Base-by-base conservation (phyloP, 768 basidiomycete species). In the Mycena belliarum region DNA sequence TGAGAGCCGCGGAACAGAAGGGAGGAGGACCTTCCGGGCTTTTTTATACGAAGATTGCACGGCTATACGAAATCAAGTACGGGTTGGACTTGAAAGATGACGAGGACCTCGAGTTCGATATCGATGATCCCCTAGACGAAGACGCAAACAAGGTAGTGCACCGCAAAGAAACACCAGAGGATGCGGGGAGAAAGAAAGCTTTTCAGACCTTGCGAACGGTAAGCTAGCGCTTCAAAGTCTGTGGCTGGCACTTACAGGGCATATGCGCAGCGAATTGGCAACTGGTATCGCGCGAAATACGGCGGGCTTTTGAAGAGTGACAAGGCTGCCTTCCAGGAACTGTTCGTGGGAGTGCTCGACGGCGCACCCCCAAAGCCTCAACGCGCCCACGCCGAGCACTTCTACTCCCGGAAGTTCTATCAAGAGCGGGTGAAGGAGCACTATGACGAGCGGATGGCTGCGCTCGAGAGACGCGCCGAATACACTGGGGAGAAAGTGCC, bases 331-430 rank as follows among this genome's bases (percentile, higher is more conserved):
- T 54, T 54, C 24, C 10, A 4, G 24, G 37, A 54, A 10, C 25
- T 54, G 1, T 54, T 54, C 37, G 28, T 25, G 4, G 52, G 52
- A 0, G 37, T 21, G 9, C 16, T 54, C 43, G 37, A 47, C 37
- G 35, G 35, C 6, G 45, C 52, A 4, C 52, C 52, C 4, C 35
- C 35, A 20, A 54, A 54, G 12, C 52, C 52, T 7, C 33, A 29
- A 23, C 45, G 37, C 9, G 14, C 24, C 6, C 35, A 38, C 4
- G 0, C 40, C 2, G 8, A 6, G 2, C 52, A 54, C 24, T 54
- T 38, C 25, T 54, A 54, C 28, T 54, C 52, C 1, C 24, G 25
- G 1, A 45, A 54, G 12, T 54, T 46, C 38, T 54, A 54, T 23
- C 12, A 45, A 3, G 16, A 18, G 35, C 33, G 45, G 0, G 25